Evolutionary conservation across 257 asterid species (phyloP).

Genomic region (Thymus mandschuricus): DNA sequence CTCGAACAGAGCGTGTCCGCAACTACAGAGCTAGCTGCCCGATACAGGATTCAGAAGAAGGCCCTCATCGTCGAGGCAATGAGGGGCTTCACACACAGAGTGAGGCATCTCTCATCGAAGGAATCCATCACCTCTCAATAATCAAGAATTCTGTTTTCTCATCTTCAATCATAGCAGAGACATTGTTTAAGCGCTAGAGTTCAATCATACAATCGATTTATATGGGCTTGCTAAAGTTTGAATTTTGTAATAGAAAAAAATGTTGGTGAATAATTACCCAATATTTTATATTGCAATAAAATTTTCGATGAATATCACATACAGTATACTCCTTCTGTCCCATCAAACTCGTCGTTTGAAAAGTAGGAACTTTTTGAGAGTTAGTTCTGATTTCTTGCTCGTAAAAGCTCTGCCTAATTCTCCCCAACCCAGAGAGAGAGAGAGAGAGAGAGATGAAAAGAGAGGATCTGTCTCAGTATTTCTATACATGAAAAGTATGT

Average conservation of each 20-base stretch:
- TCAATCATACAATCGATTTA: neutral
- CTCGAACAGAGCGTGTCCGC: conserved; percentile 50
- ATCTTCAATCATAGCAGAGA: too few relatives aligned
- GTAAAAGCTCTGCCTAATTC: neutral
- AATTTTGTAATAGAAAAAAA: neutral
- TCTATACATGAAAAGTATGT: neutral
- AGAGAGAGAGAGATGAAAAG: neutral
- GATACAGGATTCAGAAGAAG: conserved; percentile 79
- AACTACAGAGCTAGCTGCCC: conserved; percentile 66
- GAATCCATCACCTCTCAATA: conserved; percentile 36
- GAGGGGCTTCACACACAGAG: conserved; percentile 64
- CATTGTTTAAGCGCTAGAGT: neutral
- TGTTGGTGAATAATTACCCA: too few relatives aligned
- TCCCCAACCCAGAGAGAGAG: neutral
- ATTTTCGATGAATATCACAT: too few relatives aligned
- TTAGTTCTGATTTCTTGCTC: neutral
- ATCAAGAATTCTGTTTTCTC: neutral
- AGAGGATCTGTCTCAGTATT: neutral
- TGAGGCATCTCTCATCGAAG: conserved; percentile 51
- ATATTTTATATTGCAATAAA: too few relatives aligned
- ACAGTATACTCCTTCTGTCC: too few relatives aligned
- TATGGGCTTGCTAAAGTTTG: neutral
- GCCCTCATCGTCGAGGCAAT: conserved; percentile 67
- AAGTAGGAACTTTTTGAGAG: neutral
- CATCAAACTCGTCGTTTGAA: neutral